A percentile compares a stretch with the other conserved stretches of the same genome.
phyloP scores from a whole-genome alignment of 257 asterid species.

The Ocimum tenuiflorum region DNA sequence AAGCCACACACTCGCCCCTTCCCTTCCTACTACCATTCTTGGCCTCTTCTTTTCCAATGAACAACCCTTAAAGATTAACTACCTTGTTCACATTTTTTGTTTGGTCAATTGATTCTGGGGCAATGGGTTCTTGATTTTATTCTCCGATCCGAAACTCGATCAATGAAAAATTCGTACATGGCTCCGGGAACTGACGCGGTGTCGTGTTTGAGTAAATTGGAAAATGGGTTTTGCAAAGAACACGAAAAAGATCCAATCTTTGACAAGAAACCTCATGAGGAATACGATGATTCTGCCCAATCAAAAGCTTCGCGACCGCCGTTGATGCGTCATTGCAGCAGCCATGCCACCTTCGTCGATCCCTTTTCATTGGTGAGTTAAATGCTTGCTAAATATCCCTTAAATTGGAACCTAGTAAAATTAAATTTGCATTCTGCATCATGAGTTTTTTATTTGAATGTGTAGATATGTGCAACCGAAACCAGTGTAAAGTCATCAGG shows the following conservation, averaged over 20 bases:
- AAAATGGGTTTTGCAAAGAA: slow-evolving; percentile 39
- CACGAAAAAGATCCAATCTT: slow-evolving; percentile 19
- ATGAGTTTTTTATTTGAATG: slow-evolving; percentile 6
- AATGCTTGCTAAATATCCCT: background rate
- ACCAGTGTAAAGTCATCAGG: slow-evolving; percentile 36
- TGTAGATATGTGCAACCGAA: slow-evolving; percentile 39
- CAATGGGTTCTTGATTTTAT: slow-evolving; percentile 21
- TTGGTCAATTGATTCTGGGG: background rate
- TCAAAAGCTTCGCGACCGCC: slow-evolving; percentile 64
- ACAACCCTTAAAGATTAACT: background rate
- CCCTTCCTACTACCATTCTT: slow-evolving; percentile 37
- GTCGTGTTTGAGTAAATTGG: slow-evolving; percentile 33
- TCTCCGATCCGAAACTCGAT: background rate
- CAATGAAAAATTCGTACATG: slow-evolving; percentile 22
- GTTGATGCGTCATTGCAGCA: slow-evolving; percentile 71
- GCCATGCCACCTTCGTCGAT: slow-evolving; percentile 66
- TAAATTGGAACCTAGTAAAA: background rate
- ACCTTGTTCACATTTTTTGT: background rate
- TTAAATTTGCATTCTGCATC: background rate
- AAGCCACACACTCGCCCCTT: slow-evolving; percentile 20
- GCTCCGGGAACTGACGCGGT: slow-evolving; percentile 44
- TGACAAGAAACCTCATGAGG: slow-evolving; percentile 38
- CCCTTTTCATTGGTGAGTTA: slow-evolving; percentile 46
- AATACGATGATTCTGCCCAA: slow-evolving; percentile 33
- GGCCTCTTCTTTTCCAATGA: slow-evolving; percentile 26